phyloP scores from a whole-genome alignment of 192 early-diverging fungal genomes.

The Kickxella alabastrina region DNA sequence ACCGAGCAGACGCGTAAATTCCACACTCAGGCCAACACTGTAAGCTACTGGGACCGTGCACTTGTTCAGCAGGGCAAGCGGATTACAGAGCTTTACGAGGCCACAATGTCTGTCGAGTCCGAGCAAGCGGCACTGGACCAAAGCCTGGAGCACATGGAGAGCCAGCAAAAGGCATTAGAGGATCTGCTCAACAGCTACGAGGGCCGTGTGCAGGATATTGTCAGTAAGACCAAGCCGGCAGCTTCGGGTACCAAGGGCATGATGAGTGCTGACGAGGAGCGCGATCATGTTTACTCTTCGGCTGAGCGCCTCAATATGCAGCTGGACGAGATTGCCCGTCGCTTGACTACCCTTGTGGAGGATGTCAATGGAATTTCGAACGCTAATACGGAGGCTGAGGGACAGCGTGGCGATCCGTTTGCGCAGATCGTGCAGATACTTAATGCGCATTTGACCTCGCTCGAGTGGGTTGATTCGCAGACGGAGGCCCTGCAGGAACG shows the following conservation, averaged over 20 bases:
- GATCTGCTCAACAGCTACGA: constrained; percentile 80
- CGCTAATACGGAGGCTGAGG: constrained; percentile 14
- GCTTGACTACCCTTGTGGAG: constrained; percentile 74
- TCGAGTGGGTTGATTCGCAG: constrained; percentile 91
- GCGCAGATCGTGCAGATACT: constrained; percentile 84
- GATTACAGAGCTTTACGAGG: constrained; percentile 74
- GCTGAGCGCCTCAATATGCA: constrained; percentile 85
- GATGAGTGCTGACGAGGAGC: constrained; percentile 74
- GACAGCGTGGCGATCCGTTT: constrained; percentile 49
- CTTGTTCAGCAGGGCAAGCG: constrained; percentile 78
- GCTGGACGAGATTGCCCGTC: constrained; percentile 79
- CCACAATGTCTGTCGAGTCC: constrained; percentile 67
- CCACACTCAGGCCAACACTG: constrained; percentile 77
- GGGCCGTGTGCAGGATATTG: constrained; percentile 45
- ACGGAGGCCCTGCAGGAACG: constrained; percentile 43
- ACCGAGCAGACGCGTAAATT: constrained; percentile 76
- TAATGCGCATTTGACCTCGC: constrained; percentile 82
- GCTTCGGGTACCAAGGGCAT: constrained; percentile 37
- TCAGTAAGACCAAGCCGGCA: constrained; percentile 54
- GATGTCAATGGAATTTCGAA: constrained; percentile 71
- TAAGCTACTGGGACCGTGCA: constrained; percentile 80
- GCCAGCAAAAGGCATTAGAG: constrained; percentile 79
- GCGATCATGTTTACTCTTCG: constrained; percentile 78
- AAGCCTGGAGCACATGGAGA: constrained; percentile 81
- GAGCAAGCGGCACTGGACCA: constrained; percentile 79